phyloP scores from a whole-genome alignment of 192 early-diverging fungal genomes.

The Coemansia sp. region DNA sequence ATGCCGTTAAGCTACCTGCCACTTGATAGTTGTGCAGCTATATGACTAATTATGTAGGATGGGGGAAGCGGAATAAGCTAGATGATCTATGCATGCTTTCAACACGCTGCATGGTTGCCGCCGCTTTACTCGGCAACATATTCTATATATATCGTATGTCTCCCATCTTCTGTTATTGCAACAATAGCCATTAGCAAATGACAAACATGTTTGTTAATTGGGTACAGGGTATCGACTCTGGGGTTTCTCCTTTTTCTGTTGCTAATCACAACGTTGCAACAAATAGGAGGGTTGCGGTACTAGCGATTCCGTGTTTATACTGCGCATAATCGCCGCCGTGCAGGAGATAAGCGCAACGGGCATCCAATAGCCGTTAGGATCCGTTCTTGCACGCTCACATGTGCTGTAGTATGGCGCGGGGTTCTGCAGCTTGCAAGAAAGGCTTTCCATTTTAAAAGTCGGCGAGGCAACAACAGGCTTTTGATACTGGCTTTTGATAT shows the following conservation, averaged over 20 bases:
- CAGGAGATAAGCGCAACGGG: slow-evolving; percentile 3
- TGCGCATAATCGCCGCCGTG: slow-evolving; percentile 3
- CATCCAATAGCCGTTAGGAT: not conserved
- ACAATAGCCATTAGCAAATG: too few species aligned
- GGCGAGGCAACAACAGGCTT: not conserved
- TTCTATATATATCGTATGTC: too few species aligned
- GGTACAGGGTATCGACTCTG: too few species aligned
- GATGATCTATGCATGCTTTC: too few species aligned
- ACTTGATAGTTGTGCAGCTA: not conserved
- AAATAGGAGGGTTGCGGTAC: not conserved
- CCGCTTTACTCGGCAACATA: too few species aligned
- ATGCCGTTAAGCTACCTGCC: not conserved
- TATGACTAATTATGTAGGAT: not conserved
- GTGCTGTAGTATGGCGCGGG: not conserved
- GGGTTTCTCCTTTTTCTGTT: too few species aligned
- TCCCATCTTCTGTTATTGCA: too few species aligned
- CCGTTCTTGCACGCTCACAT: not conserved
- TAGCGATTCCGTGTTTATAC: not conserved
- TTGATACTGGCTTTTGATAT: not conserved
- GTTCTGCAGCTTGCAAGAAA: not conserved
- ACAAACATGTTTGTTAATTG: too few species aligned
- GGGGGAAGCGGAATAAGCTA: too few species aligned
- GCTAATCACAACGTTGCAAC: not conserved
- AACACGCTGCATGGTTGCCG: too few species aligned
- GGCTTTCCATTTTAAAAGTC: not conserved